A percentile compares a stretch with the other conserved stretches of the same genome.
Evolutionary conservation across 495 filamentous ascomycete species (phyloP).

Genomic region (Penicillium maclennaniae): DNA sequence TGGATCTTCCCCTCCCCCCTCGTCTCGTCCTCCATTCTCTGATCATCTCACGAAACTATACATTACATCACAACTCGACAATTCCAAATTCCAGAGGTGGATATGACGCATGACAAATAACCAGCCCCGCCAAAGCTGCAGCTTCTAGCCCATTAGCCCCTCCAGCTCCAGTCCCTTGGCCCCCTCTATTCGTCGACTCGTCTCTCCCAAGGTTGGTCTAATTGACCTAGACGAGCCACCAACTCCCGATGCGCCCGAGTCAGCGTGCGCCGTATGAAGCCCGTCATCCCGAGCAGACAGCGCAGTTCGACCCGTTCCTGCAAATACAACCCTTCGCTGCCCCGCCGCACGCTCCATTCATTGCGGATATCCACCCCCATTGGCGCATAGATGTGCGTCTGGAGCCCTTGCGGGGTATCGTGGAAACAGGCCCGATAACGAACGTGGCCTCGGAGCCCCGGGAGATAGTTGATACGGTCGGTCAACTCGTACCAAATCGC

Average conservation of each 20-base stretch:
- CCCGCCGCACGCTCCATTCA: slow-evolving; percentile 52
- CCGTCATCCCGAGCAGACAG: slow-evolving; percentile 4
- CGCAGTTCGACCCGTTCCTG: slow-evolving; percentile 6
- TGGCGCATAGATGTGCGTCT: slow-evolving; percentile 71
- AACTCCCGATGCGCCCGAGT: slow-evolving; percentile 1
- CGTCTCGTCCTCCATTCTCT: background rate
- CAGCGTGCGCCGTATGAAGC: slow-evolving; percentile 8
- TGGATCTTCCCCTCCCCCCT: too few species aligned
- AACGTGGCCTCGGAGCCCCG: slow-evolving; percentile 55
- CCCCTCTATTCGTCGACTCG: background rate
- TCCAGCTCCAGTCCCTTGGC: background rate
- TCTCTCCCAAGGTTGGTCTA: too few species aligned
- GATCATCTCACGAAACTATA: background rate
- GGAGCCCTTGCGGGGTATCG: slow-evolving; percentile 60
- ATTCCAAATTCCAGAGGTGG: slow-evolving; percentile 8
- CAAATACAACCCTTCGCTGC: slow-evolving; percentile 2
- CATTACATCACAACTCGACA: slow-evolving; percentile 13
- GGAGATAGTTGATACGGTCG: slow-evolving; percentile 65
- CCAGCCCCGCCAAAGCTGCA: slow-evolving; percentile 4
- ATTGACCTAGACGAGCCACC: slow-evolving; percentile 3
- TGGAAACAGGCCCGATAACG: slow-evolving; percentile 67
- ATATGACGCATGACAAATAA: slow-evolving; percentile 16
- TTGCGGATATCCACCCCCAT: slow-evolving; percentile 60
- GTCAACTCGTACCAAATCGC: slow-evolving; percentile 57
- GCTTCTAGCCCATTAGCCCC: background rate